Conservation (phyloP, 2,329 filamentous ascomycete genomes). For the Diplodia mutila region DNA sequence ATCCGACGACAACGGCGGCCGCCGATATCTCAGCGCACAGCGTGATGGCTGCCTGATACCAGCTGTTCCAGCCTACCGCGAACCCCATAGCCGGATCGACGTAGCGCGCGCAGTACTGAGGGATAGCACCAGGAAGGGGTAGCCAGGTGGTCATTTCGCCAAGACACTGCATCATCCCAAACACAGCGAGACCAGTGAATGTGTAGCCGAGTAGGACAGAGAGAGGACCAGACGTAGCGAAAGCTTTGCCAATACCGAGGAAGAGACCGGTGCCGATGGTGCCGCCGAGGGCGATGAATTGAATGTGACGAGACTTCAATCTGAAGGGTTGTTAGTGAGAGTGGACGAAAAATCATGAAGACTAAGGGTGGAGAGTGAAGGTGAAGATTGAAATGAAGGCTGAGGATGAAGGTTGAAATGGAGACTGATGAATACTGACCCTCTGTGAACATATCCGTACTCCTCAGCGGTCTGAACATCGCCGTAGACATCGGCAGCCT, state of each 20-base stretch:
- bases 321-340: conserved; percentile 28
- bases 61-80: conserved; percentile 20
- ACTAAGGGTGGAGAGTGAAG: no score
- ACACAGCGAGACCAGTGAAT: conserved; percentile 30
- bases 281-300: conserved; percentile 60
- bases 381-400: neutral
- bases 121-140: conserved; percentile 69
- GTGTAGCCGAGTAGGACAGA: conserved; percentile 24
- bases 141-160: conserved; percentile 36
- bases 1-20: conserved; percentile 42
- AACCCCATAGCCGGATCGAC: conserved; percentile 25
- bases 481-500: conserved; percentile 59
- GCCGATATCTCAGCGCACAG: conserved; percentile 49
- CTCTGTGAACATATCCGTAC: conserved; percentile 56
- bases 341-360: no score
- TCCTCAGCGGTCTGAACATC: conserved; percentile 55
- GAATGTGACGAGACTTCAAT: conserved; percentile 59
- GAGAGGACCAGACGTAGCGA: conserved; percentile 33
- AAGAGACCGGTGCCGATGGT: conserved; percentile 27
- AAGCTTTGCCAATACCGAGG: conserved; percentile 23
- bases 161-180: conserved; percentile 34
- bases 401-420: neutral
- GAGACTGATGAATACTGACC: conserved; percentile 38
- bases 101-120: conserved; percentile 74
- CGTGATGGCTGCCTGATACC: conserved; percentile 21